Evolutionary conservation across 371 early-diverging fungal genomes (phyloP).

Genomic region (Actinomucor elegans): DNA sequence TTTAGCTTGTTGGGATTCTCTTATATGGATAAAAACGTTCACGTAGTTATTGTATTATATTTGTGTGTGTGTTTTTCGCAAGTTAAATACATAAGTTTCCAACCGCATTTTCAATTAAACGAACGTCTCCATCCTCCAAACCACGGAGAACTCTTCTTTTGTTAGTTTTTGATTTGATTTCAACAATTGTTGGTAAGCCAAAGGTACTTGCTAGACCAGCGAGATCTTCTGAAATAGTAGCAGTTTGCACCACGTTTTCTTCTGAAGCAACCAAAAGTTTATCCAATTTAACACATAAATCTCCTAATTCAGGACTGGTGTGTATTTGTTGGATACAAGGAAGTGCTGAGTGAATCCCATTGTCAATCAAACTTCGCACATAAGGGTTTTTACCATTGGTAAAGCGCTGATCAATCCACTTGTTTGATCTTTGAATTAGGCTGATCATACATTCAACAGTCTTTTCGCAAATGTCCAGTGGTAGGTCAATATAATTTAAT

Average conservation of each 20-base stretch:
- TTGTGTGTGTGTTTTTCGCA: too few species aligned
- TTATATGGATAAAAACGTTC: too few species aligned
- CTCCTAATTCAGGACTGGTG: not conserved
- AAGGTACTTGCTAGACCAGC: slow-evolving; percentile 26
- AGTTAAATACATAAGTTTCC: slow-evolving; percentile 27
- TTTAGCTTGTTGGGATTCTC: too few species aligned
- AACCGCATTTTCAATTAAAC: slow-evolving; percentile 47
- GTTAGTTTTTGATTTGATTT: slow-evolving; percentile 28
- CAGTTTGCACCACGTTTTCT: slow-evolving; percentile 12
- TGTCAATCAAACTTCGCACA: slow-evolving; percentile 10
- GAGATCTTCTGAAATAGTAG: slow-evolving; percentile 2
- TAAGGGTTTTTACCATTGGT: slow-evolving; percentile 18
- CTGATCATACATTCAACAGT: slow-evolving; percentile 23
- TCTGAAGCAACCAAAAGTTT: slow-evolving; percentile 13
- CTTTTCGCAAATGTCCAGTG: slow-evolving; percentile 22
- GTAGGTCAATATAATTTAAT: slow-evolving; percentile 15
- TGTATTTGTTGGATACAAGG: slow-evolving; percentile 1
- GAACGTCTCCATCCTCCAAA: slow-evolving; percentile 46
- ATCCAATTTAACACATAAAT: slow-evolving; percentile 12
- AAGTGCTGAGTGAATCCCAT: not conserved
- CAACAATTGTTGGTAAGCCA: slow-evolving; percentile 23
- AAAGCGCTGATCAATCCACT: slow-evolving; percentile 46
- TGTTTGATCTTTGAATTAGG: slow-evolving; percentile 42
- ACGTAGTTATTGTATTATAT: too few species aligned
- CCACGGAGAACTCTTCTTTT: slow-evolving; percentile 47